Evolutionary conservation across 139 green algal genomes (phyloP).

Genomic region (Chlorella sp.): DNA sequence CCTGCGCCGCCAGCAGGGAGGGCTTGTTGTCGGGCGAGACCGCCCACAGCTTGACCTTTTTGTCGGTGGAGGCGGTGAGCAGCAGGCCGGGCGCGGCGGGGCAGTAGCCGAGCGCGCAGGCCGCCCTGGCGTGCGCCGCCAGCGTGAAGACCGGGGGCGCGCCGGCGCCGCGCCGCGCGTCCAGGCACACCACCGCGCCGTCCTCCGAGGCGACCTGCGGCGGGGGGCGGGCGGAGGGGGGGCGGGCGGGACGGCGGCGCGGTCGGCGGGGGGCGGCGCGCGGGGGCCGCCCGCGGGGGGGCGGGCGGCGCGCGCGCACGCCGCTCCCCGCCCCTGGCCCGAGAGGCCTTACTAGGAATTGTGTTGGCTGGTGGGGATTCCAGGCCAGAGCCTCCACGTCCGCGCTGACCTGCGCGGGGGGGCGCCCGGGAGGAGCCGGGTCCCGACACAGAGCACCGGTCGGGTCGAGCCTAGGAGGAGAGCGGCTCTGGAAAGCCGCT

Average conservation of each 20-base stretch:
- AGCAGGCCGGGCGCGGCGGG: conserved; percentile 71
- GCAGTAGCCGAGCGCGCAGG: conserved; percentile 75
- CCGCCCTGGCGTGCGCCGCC: conserved; percentile 76
- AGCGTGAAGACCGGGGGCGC: conserved; percentile 65
- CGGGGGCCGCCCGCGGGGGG: too few relatives aligned
- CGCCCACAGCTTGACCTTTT: conserved; percentile 96
- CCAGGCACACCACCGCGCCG: conserved; percentile 69
- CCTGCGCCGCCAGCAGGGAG: conserved; percentile 65
- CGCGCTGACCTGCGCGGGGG: conserved; percentile 76
- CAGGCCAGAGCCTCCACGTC: conserved; percentile 92
- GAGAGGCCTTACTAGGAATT: too few relatives aligned
- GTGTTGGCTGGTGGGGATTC: conserved; percentile 74
- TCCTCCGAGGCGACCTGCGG: conserved; percentile 86
- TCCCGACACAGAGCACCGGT: too few relatives aligned
- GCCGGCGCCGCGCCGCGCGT: conserved; percentile 58
- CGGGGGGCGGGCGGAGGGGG: too few relatives aligned
- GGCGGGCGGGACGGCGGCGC: too few relatives aligned
- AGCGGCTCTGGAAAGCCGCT: too few relatives aligned
- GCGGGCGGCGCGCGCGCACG: too few relatives aligned
- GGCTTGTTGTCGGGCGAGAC: conserved; percentile 51
- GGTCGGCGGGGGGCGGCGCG: too few relatives aligned
- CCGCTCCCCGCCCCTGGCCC: too few relatives aligned
- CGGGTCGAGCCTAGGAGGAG: too few relatives aligned
- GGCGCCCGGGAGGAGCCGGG: conserved; percentile 18
- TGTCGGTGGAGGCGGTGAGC: conserved; percentile 91